phyloP scores from a whole-genome alignment of 352 stramenopile species.

The Blastocystis sp. region DNA sequence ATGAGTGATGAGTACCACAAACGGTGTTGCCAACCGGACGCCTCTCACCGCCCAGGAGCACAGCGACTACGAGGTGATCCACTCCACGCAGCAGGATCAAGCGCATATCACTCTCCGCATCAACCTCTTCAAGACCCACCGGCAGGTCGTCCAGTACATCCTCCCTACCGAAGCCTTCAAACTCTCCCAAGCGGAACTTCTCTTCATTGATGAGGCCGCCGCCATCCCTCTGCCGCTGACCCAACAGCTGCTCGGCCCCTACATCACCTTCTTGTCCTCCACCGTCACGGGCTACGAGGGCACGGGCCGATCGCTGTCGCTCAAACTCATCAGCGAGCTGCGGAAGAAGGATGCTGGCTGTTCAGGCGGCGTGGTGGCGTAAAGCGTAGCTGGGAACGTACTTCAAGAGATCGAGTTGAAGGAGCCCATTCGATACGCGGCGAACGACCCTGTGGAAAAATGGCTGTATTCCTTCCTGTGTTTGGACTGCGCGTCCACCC shows the following conservation, averaged over 20 bases:
- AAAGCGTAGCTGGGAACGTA: conserved; percentile 72
- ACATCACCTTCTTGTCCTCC: conserved; percentile 96
- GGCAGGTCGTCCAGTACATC: conserved; percentile 95
- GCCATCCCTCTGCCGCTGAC: conserved; percentile 97
- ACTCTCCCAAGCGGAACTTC: conserved; percentile 91
- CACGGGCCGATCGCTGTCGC: conserved; percentile 91
- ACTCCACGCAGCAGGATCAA: conserved; percentile 67
- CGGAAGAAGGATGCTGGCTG: conserved; percentile 79
- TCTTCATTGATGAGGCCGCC: conserved; percentile 97
- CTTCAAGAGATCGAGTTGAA: conserved; percentile 90
- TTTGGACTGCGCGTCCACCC: conserved; percentile 83
- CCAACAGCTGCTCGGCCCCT: conserved; percentile 87
- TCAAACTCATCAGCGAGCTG: conserved; percentile 98
- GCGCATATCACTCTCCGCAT: conserved; percentile 84
- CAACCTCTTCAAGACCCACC: conserved; percentile 91
- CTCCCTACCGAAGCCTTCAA: conserved; percentile 88
- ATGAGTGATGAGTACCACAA: conserved; percentile 79
- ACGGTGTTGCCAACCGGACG: conserved; percentile 73
- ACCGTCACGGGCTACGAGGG: conserved; percentile 99
- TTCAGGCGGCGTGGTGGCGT: background rate
- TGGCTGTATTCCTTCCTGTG: conserved; percentile 96
- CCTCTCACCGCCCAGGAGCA: conserved; percentile 82
- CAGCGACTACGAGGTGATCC: conserved; percentile 89
- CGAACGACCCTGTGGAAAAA: conserved; percentile 88
- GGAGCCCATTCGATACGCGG: conserved; percentile 94